Conservation (phyloP, 768 basidiomycete genomes). For the Lactifluus volemus region DNA sequence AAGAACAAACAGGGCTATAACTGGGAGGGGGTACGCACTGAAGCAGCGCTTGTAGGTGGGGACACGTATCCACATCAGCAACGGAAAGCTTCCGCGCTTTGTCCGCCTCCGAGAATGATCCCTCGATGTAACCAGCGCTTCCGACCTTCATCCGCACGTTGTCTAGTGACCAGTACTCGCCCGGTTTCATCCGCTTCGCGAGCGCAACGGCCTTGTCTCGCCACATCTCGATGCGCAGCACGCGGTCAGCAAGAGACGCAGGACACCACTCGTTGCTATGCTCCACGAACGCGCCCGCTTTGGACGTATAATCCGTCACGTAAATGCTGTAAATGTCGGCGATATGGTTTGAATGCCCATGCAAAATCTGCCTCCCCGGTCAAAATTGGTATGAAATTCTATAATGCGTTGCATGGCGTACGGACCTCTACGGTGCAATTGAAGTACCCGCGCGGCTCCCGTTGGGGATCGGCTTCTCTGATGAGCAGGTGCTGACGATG, state of each 20-base stretch:
- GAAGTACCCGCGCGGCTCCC: conserved; percentile 43
- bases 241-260: conserved; percentile 7
- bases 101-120: conserved; percentile 11
- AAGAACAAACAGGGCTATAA: neutral
- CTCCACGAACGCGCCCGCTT: conserved; percentile 1
- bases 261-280: conserved; percentile 16
- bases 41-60: conserved; percentile 4
- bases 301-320: conserved; percentile 20
- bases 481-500: conserved; percentile 39
- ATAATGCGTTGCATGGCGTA: neutral
- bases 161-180: conserved; percentile 18
- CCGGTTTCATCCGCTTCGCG: conserved; percentile 16
- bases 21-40: conserved; percentile 3
- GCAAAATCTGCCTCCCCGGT: conserved; percentile 8
- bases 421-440: conserved; percentile 41
- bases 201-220: conserved; percentile 11
- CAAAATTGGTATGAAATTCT: neutral
- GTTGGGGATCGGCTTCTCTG: conserved; percentile 39
- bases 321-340: conserved; percentile 17
- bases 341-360: conserved; percentile 7
- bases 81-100: conserved; percentile 15
- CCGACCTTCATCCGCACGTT: conserved; percentile 18
- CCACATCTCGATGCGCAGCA: conserved; percentile 21
- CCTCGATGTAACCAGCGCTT: conserved; percentile 11
- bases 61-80: conserved; percentile 3